phyloP scores from a whole-genome alignment of 805 yeast species.

The Pichia kluyveri region DNA sequence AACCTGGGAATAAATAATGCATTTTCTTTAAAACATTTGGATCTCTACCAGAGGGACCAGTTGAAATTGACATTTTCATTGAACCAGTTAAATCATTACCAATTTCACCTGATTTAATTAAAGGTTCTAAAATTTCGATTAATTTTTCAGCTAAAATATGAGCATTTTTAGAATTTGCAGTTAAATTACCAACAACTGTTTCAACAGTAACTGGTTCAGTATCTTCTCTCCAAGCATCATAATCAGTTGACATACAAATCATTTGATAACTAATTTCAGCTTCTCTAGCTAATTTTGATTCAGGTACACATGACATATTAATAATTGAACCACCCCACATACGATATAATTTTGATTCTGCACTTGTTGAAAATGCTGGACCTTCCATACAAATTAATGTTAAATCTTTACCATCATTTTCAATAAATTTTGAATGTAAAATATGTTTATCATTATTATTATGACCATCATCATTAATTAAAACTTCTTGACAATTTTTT shows the following conservation, averaged over 20 bases:
- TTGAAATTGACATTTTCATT: constrained; percentile 76
- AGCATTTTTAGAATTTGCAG: constrained; percentile 84
- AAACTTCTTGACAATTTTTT: constrained; percentile 42
- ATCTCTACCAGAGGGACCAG: constrained; percentile 64
- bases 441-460: constrained; percentile 11
- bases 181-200: constrained; percentile 84
- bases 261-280: constrained; percentile 96
- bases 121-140: constrained; percentile 57
- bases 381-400: constrained; percentile 98
- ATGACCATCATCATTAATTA: constrained; percentile 43
- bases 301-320: constrained; percentile 97
- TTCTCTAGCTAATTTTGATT: constrained; percentile 92
- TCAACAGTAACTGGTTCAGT: constrained; percentile 98
- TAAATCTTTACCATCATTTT: constrained; percentile 46
- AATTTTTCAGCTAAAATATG: constrained; percentile 63
- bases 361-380: constrained; percentile 94
- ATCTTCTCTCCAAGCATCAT: constrained; percentile 95
- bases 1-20: constrained; percentile 85
- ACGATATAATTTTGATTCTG: constrained; percentile 82
- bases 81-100: constrained; percentile 68
- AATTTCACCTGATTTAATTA: constrained; percentile 46
- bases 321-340: constrained; percentile 91
- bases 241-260: constrained; percentile 98
- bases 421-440: constrained; percentile 60
- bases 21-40: constrained; percentile 67